phyloP scores from a whole-genome alignment of 345 rosid genomes.

The Lepidium sativum region DNA sequence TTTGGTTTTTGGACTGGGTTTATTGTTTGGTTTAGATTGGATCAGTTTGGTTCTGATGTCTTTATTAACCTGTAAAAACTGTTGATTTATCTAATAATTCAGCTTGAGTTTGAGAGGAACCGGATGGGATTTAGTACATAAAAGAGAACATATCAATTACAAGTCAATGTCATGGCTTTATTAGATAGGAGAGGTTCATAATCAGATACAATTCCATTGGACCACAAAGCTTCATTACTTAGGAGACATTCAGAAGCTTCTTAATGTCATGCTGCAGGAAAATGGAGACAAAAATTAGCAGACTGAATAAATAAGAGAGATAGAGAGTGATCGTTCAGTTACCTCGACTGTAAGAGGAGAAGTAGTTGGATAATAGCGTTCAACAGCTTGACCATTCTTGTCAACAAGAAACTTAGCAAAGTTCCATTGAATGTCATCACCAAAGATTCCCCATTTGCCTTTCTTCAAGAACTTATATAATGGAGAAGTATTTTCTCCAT shows the following conservation, averaged over 20 bases:
- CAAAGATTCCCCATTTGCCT: slow-evolving; percentile 78
- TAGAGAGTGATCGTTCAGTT: background rate
- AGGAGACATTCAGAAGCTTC: slow-evolving; percentile 39
- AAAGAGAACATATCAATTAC: background rate
- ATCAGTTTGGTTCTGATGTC: background rate
- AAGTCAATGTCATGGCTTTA: background rate
- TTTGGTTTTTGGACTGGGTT: no score
- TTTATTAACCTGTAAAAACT: background rate
- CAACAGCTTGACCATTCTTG: slow-evolving; percentile 55
- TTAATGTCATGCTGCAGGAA: slow-evolving; percentile 48
- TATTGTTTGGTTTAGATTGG: background rate
- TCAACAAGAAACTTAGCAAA: slow-evolving; percentile 89
- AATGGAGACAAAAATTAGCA: background rate
- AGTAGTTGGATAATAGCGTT: slow-evolving; percentile 86
- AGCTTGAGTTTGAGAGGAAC: background rate
- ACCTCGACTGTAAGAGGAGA: slow-evolving; percentile 83
- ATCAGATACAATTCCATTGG: background rate
- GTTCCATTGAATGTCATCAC: slow-evolving; percentile 88
- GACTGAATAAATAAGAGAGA: background rate
- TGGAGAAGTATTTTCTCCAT: slow-evolving; percentile 62
- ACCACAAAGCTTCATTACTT: background rate
- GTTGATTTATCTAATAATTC: background rate
- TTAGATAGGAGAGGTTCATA: slow-evolving; percentile 3
- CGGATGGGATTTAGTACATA: background rate
- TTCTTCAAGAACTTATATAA: slow-evolving; percentile 73